Base-by-base conservation (phyloP, 1,284 basidiomycete species). In the Tilletia caries region DNA sequence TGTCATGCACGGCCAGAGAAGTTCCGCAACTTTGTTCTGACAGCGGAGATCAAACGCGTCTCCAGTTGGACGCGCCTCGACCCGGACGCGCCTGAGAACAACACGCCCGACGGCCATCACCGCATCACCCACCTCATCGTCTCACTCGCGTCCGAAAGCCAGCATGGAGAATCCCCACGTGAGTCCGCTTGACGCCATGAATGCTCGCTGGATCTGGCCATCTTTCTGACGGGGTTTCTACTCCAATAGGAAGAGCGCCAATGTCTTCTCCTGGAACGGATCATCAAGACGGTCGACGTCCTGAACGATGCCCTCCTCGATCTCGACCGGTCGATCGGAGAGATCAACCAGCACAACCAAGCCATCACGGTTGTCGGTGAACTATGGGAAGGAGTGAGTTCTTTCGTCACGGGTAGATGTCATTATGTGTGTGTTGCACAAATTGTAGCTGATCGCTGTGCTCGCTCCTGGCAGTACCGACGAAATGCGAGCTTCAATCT, bases 241-340 rank as follows among this genome's bases (percentile, higher is more conserved):
- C 48, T 41, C 37, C 37, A 32, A 54, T 92, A 95, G 80, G 92
- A 93, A 72, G 92, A 94, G 83, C 87, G 92, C 71, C 93, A 96
- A 82, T 92, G 91, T 41, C 89, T 93, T 46, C 87, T 95, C 41
- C 87, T 95, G 2, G 92, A 94, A 78, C 88, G 93, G 33, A 95
- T 96, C 74, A 86, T 93, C 48, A 94, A 93, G 84, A 95, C 93
- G 77, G 89, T 91, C 12, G 92, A 93, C 74, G 78, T 90, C 84
- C 62, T 77, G 37, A 77, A 67, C 67, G 68, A 75, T 46, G 74
- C 66, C 50, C 77, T 70, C 65, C 83, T 89, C n/a, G 92, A 93
- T 79, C 86, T 93, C 68, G 92, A 92, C 79, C 89, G 90, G 71
- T 91, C 89, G 71, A 84, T 92, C 70, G 89, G 73, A n/a, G 76